Conservation (phyloP, 192 early-diverging fungal species). For the Coemansia sp. region DNA sequence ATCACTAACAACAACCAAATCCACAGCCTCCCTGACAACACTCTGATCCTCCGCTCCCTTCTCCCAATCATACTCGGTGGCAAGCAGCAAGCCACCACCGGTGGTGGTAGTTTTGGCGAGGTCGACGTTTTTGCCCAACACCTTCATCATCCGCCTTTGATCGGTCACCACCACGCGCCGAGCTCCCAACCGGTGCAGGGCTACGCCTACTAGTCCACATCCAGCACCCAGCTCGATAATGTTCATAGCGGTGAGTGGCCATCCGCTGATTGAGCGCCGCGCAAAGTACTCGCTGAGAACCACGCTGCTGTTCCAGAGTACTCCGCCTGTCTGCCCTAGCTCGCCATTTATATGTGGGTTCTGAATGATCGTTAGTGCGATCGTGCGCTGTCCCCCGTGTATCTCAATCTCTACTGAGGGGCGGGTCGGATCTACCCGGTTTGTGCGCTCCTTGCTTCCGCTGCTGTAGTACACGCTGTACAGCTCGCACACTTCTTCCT, state of each 20-base stretch:
- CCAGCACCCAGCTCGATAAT: slow-evolving; percentile 44
- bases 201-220: slow-evolving; percentile 48
- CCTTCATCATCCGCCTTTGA: slow-evolving; percentile 37
- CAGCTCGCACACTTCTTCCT: slow-evolving; percentile 51
- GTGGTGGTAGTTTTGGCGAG: not conserved
- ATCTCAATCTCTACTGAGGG: slow-evolving; percentile 41
- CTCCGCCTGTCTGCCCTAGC: slow-evolving; percentile 46
- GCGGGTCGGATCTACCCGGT: slow-evolving; percentile 24
- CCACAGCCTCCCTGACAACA: slow-evolving; percentile 18
- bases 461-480: slow-evolving; percentile 48
- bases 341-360: slow-evolving; percentile 53
- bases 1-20: slow-evolving; percentile 48
- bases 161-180: slow-evolving; percentile 37
- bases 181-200: slow-evolving; percentile 36
- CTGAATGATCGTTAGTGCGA: slow-evolving; percentile 33
- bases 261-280: not conserved
- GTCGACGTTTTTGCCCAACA: slow-evolving; percentile 33
- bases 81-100: slow-evolving; percentile 6
- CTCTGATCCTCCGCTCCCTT: slow-evolving; percentile 19
- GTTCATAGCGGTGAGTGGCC: slow-evolving; percentile 16
- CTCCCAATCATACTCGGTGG: slow-evolving; percentile 41
- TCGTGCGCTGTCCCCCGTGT: slow-evolving; percentile 1
- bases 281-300: slow-evolving; percentile 39
- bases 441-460: slow-evolving; percentile 1
- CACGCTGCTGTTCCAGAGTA: slow-evolving; percentile 54